Base-by-base conservation (phyloP, 805 yeast genomes). In the Candida manassasensis region DNA sequence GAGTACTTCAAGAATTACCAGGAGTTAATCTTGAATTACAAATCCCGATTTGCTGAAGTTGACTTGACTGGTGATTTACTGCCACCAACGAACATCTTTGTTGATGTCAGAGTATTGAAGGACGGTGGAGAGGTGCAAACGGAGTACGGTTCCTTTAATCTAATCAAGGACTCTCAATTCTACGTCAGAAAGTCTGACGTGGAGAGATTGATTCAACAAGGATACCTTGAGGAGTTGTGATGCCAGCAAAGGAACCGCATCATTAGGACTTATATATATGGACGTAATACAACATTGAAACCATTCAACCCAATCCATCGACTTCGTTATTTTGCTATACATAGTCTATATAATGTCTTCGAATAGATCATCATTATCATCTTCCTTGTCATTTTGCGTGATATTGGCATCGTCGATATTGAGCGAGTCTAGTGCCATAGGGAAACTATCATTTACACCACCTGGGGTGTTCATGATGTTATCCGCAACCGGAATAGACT, bases 111-210 rank as follows among this genome's bases (percentile, higher is more conserved):
- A 39, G 97, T 90, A 6, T 60, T 90, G 34, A 84, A 84, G 54
- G 95, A 90, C 50, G 97, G 95, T 0, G 98, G 98, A 2, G 97
- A 93, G 53, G 87, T 90, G 22, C 96, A 89, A 53, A 93, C 98
- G 0, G 98, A 90, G 55, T 90, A 90, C 49, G 98, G 97, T 15
- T 96, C 87, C 3, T 88, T 93, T 63, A 89, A 89, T 49, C 63
- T 93, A 44, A 85, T 94, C 3, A 90, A 89, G 51, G 90, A 90
- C 55, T 84, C 96, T 3, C 97, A 93, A 53, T 89, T 90, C 53
- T 90, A 84, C 53, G 97, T 90, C 13, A 70, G 98, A 39, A 90
- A 86, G 47, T 81, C 93, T 0, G 98, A 93, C 52, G 98, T 93
- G 5, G 97, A 90, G 52, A 66, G 97, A 34, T 67, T 93, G 40